Conservation (phyloP, 768 basidiomycete genomes). For the Termitomyces heimii region DNA sequence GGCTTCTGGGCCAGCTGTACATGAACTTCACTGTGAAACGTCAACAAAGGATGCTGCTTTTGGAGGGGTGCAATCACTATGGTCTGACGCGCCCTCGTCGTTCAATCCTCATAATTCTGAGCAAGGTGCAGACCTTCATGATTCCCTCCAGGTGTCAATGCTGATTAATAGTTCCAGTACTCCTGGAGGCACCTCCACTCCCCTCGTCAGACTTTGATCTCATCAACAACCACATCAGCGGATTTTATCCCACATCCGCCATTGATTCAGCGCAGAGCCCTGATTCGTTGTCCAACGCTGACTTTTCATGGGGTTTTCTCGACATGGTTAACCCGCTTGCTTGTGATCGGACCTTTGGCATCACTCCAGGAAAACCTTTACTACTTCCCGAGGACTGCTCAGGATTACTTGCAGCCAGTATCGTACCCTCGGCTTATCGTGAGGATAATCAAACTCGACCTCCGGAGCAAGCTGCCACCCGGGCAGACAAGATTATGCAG, state of each 20-base stretch:
- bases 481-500: not conserved
- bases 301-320: not conserved
- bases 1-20: not conserved
- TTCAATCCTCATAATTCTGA: not conserved
- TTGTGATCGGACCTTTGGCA: not conserved
- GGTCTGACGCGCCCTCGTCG: not conserved
- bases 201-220: not conserved
- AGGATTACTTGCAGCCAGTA: not conserved
- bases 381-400: not conserved
- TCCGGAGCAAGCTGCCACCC: not conserved
- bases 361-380: not conserved
- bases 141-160: not conserved
- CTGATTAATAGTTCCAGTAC: not conserved
- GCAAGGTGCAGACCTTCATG: not conserved
- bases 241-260: not conserved
- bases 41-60: not conserved
- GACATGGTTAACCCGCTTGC: not conserved
- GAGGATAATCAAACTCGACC: not conserved
- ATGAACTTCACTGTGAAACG: not conserved
- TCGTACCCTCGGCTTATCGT: no score
- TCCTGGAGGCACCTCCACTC: not conserved
- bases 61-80: not conserved
- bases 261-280: not conserved
- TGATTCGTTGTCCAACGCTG: not conserved
- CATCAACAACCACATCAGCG: not conserved